phyloP scores from a whole-genome alignment of 306 rosid species.

The Casuarina glauca region DNA sequence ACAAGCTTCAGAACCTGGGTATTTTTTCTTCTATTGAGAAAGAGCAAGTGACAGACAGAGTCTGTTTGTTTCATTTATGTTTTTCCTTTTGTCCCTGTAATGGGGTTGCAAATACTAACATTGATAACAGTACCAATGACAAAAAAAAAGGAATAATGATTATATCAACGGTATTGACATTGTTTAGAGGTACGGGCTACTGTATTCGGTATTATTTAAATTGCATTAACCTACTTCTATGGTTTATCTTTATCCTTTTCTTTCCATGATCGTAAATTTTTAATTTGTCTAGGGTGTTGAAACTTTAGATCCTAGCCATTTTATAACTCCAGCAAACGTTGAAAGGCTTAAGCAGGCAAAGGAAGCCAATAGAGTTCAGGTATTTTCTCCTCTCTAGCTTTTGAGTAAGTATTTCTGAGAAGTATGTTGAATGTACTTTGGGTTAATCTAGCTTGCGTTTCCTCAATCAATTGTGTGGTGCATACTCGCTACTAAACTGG shows the following conservation, averaged over 20 bases:
- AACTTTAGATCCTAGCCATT: conserved; percentile 56
- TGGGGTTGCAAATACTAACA: background rate
- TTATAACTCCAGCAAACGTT: conserved; percentile 68
- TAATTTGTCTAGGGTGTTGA: conserved; percentile 64
- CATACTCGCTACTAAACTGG: background rate
- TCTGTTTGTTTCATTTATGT: background rate
- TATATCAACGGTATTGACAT: background rate
- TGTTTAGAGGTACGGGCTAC: background rate
- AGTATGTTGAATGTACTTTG: conserved; percentile 15
- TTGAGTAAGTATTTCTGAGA: background rate
- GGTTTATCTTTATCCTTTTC: conserved; percentile 10
- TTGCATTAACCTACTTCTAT: background rate
- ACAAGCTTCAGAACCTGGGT: background rate
- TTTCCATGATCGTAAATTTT: conserved; percentile 11
- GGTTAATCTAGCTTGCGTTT: conserved; percentile 4
- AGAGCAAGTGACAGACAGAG: background rate
- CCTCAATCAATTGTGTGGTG: background rate
- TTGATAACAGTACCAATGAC: background rate
- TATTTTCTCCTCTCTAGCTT: conserved; percentile 14
- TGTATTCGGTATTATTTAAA: background rate
- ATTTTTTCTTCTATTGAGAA: background rate
- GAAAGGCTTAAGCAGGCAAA: conserved; percentile 77
- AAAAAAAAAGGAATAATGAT: background rate
- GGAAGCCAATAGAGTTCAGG: conserved; percentile 86
- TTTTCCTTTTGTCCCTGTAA: background rate